These are phyloP conservation scores for Trichoderma guizhouense DNA, from an alignment of 2,329 filamentous ascomycete species.

Conservation along the genomic window DNA sequence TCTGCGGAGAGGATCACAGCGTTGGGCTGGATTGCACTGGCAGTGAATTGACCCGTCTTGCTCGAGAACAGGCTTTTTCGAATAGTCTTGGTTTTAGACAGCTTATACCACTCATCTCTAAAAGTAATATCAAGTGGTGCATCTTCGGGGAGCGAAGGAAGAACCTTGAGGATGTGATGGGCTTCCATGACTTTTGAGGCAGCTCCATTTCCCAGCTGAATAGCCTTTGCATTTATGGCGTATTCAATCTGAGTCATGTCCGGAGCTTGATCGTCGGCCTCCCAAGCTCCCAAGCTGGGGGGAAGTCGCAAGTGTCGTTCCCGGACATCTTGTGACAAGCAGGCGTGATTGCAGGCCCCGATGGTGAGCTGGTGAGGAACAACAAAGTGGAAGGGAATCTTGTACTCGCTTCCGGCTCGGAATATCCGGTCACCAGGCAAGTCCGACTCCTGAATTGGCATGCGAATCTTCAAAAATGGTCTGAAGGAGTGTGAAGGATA, in stretches of 20 bases:
- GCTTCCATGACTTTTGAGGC: conserved; percentile 39
- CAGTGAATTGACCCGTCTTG: conserved; percentile 49
- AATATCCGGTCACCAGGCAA: conserved; percentile 49
- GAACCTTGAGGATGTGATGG: conserved; percentile 47
- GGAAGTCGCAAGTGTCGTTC: conserved; percentile 53
- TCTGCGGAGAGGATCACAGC: conserved; percentile 51
- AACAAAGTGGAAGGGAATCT: conserved; percentile 57
- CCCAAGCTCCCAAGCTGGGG: conserved; percentile 51
- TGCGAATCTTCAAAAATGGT: conserved; percentile 54
- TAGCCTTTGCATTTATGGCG: conserved; percentile 45
- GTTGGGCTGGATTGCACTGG: conserved; percentile 43
- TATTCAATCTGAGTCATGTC: conserved; percentile 55
- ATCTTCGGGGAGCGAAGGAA: conserved; percentile 48
- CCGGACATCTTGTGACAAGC: conserved; percentile 43
- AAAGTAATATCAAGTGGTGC: conserved; percentile 49
- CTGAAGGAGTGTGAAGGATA: conserved; percentile 47
- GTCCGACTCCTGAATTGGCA: conserved; percentile 47
- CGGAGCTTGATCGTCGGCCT: conserved; percentile 53
- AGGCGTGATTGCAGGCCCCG: conserved; percentile 52
- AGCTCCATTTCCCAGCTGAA: conserved; percentile 24
- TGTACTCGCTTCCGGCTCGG: conserved; percentile 46
- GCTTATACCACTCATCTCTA: conserved; percentile 47
- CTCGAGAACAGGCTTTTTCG: conserved; percentile 51
- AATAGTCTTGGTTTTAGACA: conserved; percentile 50
- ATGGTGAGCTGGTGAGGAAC: conserved; percentile 57